These are phyloP conservation scores for Naganishia sp. DNA, from an alignment of 1,284 basidiomycete species.

Conservation along the genomic window DNA sequence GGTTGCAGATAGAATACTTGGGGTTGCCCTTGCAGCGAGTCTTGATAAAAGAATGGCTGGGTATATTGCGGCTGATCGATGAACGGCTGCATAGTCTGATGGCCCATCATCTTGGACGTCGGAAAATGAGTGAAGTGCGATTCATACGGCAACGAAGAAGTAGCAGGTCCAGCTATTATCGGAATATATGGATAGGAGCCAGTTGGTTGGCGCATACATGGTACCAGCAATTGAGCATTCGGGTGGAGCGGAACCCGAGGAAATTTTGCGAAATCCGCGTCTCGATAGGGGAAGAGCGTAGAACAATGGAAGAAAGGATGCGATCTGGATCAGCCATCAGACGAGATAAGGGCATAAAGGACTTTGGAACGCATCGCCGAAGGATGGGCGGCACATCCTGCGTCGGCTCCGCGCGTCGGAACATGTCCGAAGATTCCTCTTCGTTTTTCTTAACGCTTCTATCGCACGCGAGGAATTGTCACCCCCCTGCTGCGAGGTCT, in stretches of 20 bases:
- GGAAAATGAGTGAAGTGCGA: background rate
- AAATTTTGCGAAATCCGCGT: background rate
- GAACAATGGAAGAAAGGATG: constrained; percentile 1
- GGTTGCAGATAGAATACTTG: constrained; percentile 17
- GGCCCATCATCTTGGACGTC: background rate
- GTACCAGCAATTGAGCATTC: background rate
- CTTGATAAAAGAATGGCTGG: constrained; percentile 16
- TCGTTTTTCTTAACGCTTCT: background rate
- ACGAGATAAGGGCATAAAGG: background rate
- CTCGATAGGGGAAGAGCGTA: background rate
- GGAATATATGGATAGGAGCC: background rate
- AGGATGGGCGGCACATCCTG: background rate
- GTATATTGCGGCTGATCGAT: constrained; percentile 7
- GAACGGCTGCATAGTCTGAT: background rate
- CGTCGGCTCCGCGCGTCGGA: background rate
- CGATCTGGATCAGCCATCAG: background rate
- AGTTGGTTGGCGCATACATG: background rate
- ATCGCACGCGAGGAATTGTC: background rate
- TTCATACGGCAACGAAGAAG: background rate
- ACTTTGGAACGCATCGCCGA: background rate
- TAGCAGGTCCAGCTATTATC: constrained; percentile 3
- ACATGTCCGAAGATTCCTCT: background rate
- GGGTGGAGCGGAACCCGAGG: background rate
- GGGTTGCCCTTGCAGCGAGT: constrained; percentile 14
- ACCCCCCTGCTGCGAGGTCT: too few species aligned